Base-by-base conservation (phyloP, 1,139 yeast genomes). In the Kodamaea derodonti region DNA sequence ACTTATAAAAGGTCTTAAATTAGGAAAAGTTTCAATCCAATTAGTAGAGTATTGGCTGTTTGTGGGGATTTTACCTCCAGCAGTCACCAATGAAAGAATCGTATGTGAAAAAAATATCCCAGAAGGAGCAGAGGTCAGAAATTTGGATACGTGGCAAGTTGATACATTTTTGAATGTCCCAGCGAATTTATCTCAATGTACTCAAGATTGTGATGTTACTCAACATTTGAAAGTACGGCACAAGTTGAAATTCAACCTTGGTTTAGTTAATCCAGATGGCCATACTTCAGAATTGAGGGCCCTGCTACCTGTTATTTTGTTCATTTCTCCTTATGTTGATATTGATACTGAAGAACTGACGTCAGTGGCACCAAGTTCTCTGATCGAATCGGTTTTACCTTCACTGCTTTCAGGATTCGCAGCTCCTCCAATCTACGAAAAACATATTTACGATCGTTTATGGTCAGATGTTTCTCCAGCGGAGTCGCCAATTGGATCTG, bases 401-500 rank as follows among this genome's bases (percentile, higher is more conserved):
- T 54, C 65, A 2, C 56, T 66, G n/a, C 60, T 67, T 40, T 63
- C 65, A 9, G 75, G 74, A 0, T 59, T 77, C 28, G 69, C 80
- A 58, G 95, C 97, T 0, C 97, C 97, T 3, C 98, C 98, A 20
- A 72, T 84, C 42, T 92, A 92, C 53, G 88, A 81, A 43, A 79
- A 73, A 41, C 95, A 87, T 54, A 77, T 88, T 24, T 88, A 85
- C 57, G 98, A 92, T 58, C 65, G 88, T 37, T 62, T 92, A 26
- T 90, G 90, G 90, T 69, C 75, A 24, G 95, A 84, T 37, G 67
- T 80, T 3, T 71, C 81, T 2, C 75, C 80, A 0, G 47, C 65
- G 7, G 82, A 78, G 23, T 69, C 84, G 1, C 85, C 87, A 2
- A 40, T 60, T 2, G 56, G 59, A 6, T 73, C 81, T 9, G 85